phyloP scores from a whole-genome alignment of 108 stramenopile species.

The Skeletonema marinoi region DNA sequence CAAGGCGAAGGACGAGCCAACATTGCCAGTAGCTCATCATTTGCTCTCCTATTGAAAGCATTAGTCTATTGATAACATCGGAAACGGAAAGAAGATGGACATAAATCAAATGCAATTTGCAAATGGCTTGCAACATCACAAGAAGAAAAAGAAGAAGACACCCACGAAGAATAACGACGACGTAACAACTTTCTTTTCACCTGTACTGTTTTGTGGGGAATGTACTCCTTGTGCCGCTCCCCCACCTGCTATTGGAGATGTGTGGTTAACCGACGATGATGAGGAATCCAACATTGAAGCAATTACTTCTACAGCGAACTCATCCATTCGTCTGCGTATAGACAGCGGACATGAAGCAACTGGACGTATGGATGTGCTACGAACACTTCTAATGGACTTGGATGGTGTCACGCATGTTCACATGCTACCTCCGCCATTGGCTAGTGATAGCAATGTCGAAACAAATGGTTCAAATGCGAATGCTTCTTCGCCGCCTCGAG shows the following conservation, averaged over 20 bases:
- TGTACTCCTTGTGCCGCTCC: slow-evolving; percentile 30
- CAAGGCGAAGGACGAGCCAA: too few relatives aligned
- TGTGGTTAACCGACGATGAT: slow-evolving; percentile 1
- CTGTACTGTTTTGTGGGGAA: slow-evolving; percentile 32
- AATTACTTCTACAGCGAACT: not conserved
- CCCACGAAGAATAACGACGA: not conserved
- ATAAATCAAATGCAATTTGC: not conserved
- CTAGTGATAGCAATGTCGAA: not conserved
- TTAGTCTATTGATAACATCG: too few relatives aligned
- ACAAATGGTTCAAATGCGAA: not conserved
- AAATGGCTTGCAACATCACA: not conserved
- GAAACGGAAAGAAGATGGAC: not conserved
- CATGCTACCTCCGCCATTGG: not conserved
- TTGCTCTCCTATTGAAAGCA: too few relatives aligned
- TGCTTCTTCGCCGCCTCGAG: slow-evolving; percentile 8
- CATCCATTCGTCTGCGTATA: not conserved
- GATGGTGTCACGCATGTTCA: slow-evolving; percentile 13
- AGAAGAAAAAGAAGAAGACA: not conserved
- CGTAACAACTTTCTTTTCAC: slow-evolving; percentile 17
- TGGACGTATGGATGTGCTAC: slow-evolving; percentile 7
- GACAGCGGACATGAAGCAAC: not conserved
- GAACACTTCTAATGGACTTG: slow-evolving; percentile 18
- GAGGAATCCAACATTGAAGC: not conserved
- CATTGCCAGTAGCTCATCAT: too few relatives aligned
- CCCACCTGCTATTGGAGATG: slow-evolving; percentile 14